phyloP scores from a whole-genome alignment of 495 filamentous ascomycete genomes.

The Penicillium nucicola region DNA sequence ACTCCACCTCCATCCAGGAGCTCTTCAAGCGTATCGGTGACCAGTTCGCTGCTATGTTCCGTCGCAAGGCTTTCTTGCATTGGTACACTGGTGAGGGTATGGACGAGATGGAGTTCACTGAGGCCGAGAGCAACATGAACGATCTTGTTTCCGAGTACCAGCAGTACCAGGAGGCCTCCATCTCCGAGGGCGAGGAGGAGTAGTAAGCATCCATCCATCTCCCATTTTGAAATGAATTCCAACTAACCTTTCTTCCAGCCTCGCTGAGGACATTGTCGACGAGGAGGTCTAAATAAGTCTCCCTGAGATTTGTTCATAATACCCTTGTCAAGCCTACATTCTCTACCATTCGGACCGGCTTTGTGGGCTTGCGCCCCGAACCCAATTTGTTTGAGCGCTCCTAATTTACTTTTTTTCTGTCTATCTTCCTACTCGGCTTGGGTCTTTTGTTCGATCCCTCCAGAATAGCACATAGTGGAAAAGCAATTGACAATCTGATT shows the following conservation, averaged over 20 bases:
- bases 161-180: conserved; percentile 98
- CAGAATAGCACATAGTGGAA: conserved; percentile 44
- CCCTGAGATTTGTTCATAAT: conserved; percentile 42
- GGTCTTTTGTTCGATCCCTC: conserved; percentile 24
- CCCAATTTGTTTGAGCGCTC: conserved; percentile 44
- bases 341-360: conserved; percentile 27
- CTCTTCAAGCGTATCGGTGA: conserved; percentile 99
- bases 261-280: conserved; percentile 42
- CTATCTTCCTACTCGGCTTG: conserved; percentile 35
- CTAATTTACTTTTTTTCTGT: conserved; percentile 39
- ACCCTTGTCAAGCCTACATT: conserved; percentile 42
- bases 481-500: conserved; percentile 29
- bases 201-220: conserved; percentile 43
- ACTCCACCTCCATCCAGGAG: conserved; percentile 99
- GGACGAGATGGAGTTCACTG: conserved; percentile 99
- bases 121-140: conserved; percentile 99
- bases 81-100: conserved; percentile 99
- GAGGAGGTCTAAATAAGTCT: conserved; percentile 39
- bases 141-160: conserved; percentile 99
- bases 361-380: conserved; percentile 25
- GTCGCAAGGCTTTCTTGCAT: conserved; percentile 99
- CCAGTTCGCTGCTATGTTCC: conserved; percentile 99
- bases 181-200: conserved; percentile 71
- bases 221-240: conserved; percentile 2
- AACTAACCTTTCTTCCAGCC: conserved; percentile 9